Evolutionary conservation across 306 rosid genomes (phyloP), one percentile per base, ranked within the genome.

Genomic region (Elaeagnus macrophylla): DNA sequence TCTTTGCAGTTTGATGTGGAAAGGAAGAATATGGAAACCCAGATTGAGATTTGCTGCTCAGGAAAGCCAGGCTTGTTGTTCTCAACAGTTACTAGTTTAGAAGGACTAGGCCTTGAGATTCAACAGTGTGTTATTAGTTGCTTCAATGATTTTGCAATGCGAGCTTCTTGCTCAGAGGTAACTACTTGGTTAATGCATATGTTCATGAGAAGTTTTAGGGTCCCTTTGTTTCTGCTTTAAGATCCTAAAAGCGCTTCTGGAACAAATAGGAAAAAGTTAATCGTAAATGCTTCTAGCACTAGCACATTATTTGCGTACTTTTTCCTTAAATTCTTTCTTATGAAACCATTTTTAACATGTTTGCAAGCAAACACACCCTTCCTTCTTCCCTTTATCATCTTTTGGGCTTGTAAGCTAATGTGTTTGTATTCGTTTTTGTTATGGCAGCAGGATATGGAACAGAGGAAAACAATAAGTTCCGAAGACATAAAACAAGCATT

Each of bases 81-180:
- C 12, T 82, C 94, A 1, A 84, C 96, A 18, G 82, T 91, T 19
- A 82, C 76, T 64, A 76, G 95, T 16, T 38, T 91, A 42, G 99
- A 91, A 66, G 93, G 86, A 35, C 77, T 91, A 63, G 99, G 96
- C 56, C 85, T 91, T 60, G 95, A 91, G 74, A 84, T 91, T 77
- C 79, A 91, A 74, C 93, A 91, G 47, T 91, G 99, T 67, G 95
- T 91, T 6, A 82, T 87, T 32, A 86, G 96, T 54, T 84, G 89
- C 56, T 91, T 87, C 79, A 87, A 77, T 65, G 99, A 87, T 71
- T 91, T 91, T 74, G 70, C 95, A 67, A 69, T 91, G 96, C 99
- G 82, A 48, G 99, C 95, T 76, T 82, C 96, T 62, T 91, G 99
- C 73, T 75, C 91, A 6, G 81, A 90, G 95, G 97, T 90, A 70